A percentile compares a stretch with the other conserved stretches of the same genome.
Conservation (phyloP, 2,329 filamentous ascomycete genomes). For the Orbilia ellipsospora region DNA sequence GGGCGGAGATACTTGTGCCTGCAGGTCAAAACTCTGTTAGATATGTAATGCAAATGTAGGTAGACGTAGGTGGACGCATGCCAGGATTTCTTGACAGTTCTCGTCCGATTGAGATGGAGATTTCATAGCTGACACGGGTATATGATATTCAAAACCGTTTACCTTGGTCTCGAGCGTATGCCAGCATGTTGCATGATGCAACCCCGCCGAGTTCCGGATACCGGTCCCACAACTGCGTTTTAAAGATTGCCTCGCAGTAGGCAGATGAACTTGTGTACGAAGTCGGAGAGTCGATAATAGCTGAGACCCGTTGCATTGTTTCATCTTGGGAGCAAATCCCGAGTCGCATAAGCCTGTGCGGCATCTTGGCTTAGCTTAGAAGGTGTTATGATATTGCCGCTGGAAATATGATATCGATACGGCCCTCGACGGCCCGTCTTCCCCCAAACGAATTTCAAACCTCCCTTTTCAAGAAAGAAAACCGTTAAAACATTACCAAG, state of each 20-base stretch:
- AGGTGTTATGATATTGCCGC: constrained; percentile 28
- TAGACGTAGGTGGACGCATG: constrained; percentile 23
- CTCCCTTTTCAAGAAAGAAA: too few species aligned
- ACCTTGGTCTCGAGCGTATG: too few species aligned
- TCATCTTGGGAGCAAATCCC: constrained; percentile 37
- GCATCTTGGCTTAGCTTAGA: constrained; percentile 18
- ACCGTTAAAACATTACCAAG: too few species aligned
- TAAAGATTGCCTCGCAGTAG: constrained; percentile 20
- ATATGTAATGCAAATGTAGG: constrained; percentile 28
- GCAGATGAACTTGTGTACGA: constrained; percentile 2
- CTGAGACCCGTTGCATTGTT: constrained; percentile 46
- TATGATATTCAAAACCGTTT: neutral
- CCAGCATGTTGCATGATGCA: constrained; percentile 12
- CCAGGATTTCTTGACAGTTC: constrained; percentile 13
- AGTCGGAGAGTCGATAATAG: constrained; percentile 9
- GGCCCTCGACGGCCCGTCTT: too few species aligned
- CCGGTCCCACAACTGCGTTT: constrained; percentile 21
- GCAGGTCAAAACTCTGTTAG: constrained; percentile 24
- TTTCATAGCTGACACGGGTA: constrained; percentile 42
- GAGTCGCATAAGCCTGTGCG: constrained; percentile 41
- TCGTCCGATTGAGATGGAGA: constrained; percentile 19
- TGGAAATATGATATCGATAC: constrained; percentile 6
- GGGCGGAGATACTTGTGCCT: constrained; percentile 35
- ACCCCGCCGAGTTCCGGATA: constrained; percentile 39
- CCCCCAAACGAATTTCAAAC: too few species aligned